Evolutionary conservation across 179 eudicot species (phyloP).

Genomic region (Beta corolliflora): DNA sequence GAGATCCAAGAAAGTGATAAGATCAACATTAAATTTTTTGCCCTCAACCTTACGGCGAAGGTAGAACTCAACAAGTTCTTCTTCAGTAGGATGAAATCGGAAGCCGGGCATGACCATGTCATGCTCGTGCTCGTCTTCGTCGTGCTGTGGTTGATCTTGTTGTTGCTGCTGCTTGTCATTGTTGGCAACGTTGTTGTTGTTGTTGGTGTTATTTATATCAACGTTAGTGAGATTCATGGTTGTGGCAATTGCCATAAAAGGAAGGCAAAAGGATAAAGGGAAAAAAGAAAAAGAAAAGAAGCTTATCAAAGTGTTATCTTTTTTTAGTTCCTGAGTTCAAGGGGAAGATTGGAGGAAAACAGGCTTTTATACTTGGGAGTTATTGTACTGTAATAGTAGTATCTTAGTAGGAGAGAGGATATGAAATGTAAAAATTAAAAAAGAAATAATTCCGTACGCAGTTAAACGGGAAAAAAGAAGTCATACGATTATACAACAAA

Average conservation of each 20-base stretch:
- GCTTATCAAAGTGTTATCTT: neutral
- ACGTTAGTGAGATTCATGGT: constrained; percentile 49
- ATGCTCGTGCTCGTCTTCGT: constrained; percentile 61
- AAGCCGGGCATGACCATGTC: constrained; percentile 98
- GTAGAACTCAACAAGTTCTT: constrained; percentile 91
- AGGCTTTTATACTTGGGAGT: constrained; percentile 24
- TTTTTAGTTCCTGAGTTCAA: constrained; percentile 4
- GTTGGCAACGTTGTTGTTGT: constrained; percentile 1
- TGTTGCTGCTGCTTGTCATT: constrained; percentile 1
- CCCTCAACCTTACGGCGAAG: constrained; percentile 99
- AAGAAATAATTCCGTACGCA: neutral
- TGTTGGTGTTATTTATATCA: constrained; percentile 22
- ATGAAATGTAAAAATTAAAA: neutral
- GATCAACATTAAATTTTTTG: constrained; percentile 89
- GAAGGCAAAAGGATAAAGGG: constrained; percentile 14
- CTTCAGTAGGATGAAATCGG: constrained; percentile 95
- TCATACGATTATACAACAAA: neutral
- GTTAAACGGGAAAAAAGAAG: neutral
- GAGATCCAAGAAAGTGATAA: constrained; percentile 92
- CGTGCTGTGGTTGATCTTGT: constrained; percentile 19
- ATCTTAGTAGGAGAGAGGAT: too few relatives aligned
- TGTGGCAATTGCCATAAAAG: constrained; percentile 51
- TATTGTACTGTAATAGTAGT: constrained; percentile 18
- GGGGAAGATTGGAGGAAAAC: constrained; percentile 4
- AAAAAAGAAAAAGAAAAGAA: neutral